Evolutionary conservation across 2,329 filamentous ascomycete species (phyloP), one percentile per base, ranked within the genome.

Genomic region (Aspergillus cejpii): DNA sequence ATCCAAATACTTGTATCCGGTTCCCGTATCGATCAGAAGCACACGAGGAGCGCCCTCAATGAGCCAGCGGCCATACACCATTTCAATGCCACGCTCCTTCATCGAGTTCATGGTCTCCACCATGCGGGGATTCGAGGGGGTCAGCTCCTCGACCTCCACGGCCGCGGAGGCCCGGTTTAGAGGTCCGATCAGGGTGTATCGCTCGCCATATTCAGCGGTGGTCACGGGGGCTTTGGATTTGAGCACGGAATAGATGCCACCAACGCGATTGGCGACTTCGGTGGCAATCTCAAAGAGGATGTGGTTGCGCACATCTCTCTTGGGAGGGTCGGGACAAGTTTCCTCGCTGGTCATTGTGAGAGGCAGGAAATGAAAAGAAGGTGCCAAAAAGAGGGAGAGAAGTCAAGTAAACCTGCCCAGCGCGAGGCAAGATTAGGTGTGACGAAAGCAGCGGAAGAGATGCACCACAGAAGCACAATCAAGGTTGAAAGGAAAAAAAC

Each of bases 151-250:
- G 49, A 98, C 92, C 74, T 98, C 92, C 58, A 97, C 91, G n/a
- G 88, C 87, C 43, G 92, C 92, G 54, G 92, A 96, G 59, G 84
- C 79, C 65, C 85, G 84, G 72, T 97, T 96, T 65, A 94, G 82
- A 47, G 92, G 92, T 1, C 92, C 92, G 66, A 98, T 90, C 54
- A 97, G 79, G 21, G 88, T 94, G 71, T 98, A 98, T 55, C 88
- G 82, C 48, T 95, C 89, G 69, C 92, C 92, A 92, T 97, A 98
- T 70, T 98, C 92, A 50, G 89, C 89, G 1, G 91, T 96, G 34
- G 92, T 97, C 50, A 97, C 92, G 40, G 92, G 91, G 28, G 92
- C 91, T 71, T 98, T 98, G 50, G 92, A 98, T 72, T 98, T 98
- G 71, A 98, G 83, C 55, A 98, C 92, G 12, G 91, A 97, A 76